Evolutionary conservation across 139 green algal species (phyloP), one percentile per base, ranked within the genome.

Genomic region (Picochlorum sp.): DNA sequence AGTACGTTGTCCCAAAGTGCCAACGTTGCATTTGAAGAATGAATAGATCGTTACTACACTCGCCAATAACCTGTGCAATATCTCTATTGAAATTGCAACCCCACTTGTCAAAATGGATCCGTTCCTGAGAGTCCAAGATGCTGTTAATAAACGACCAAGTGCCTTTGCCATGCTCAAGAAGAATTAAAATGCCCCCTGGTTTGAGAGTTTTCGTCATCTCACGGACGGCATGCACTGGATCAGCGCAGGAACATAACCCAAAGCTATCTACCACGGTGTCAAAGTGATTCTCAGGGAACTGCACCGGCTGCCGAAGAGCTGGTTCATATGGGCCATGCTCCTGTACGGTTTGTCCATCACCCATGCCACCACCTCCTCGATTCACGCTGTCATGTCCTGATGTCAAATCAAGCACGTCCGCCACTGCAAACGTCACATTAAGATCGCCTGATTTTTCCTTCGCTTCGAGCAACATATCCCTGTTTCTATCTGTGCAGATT

Each of bases 21-120:
- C 75, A 89, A 10, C 76, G 56, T 3, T 50, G 68, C 4, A 77
- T 26, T 4, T 34, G 62, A n/a, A 83, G 75, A 8, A 92, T 61
- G 24, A 72, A 28, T 50, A 90, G 61, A 1, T 77, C 84, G 6
- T 20, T 20, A 54, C 16, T 21, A 14, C 80, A 84, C 76, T 85
- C 49, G 10, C 56, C 9, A n/a, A 92, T 72, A 21, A 90, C 69
- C 5, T 45, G 49, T 23, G 72, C 41, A 10, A 94, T 92, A 65
- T 90, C 82, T 21, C 75, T 61, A 69, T 94, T 92, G 84, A 84
- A 92, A 51, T 70, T 74, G 74, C 87, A 94, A 10, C 85, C 87
- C 85, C 85, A 94, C 18, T 86, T 83, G 18, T 21, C 6, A 16
- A 71, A 41, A 62, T 94, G 87, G 20, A 16, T 32, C 24, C 61